Conservation (phyloP, 169 alveolate genomes). For the Plasmodium vivax region DNA sequence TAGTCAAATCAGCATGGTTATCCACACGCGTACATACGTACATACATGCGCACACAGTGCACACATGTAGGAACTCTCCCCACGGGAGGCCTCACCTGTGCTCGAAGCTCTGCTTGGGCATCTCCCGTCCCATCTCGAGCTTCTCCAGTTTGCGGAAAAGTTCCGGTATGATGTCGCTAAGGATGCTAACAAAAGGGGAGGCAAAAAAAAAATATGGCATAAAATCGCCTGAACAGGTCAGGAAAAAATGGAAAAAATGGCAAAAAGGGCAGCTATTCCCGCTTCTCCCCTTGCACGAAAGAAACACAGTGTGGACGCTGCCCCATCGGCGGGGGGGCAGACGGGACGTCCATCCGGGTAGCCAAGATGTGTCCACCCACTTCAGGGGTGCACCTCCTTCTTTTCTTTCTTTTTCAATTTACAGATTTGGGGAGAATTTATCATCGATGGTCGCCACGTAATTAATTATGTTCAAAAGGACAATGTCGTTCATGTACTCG, state of each 20-base stretch:
- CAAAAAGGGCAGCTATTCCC: neutral
- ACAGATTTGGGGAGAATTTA: conserved; percentile 6
- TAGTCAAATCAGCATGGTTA: neutral
- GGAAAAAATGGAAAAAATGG: neutral
- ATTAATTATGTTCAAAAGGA: conserved; percentile 28
- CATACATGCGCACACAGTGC: neutral
- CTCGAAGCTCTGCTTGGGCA: conserved; percentile 16
- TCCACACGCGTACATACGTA: neutral
- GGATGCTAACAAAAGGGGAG: conserved; percentile 9
- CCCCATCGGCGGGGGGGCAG: neutral
- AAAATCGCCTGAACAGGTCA: neutral
- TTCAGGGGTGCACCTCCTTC: neutral
- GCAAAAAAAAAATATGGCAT: neutral
- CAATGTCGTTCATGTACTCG: conserved; percentile 5
- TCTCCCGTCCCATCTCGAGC: conserved; percentile 10
- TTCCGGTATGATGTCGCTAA: conserved; percentile 14
- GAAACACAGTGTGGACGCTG: neutral
- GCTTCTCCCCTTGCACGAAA: neutral
- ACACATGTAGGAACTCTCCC: neutral
- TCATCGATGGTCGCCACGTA: conserved; percentile 45
- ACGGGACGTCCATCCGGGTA: neutral
- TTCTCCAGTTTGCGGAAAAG: neutral
- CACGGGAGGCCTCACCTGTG: conserved; percentile 2
- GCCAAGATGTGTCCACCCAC: neutral
- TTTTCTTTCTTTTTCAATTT: neutral